Percentiles rank a stretch among this genome's conserved stretches.
These are phyloP conservation scores for Beauveria pseudobassiana DNA, from an alignment of 2,329 filamentous ascomycete species.

Conservation along the genomic window DNA sequence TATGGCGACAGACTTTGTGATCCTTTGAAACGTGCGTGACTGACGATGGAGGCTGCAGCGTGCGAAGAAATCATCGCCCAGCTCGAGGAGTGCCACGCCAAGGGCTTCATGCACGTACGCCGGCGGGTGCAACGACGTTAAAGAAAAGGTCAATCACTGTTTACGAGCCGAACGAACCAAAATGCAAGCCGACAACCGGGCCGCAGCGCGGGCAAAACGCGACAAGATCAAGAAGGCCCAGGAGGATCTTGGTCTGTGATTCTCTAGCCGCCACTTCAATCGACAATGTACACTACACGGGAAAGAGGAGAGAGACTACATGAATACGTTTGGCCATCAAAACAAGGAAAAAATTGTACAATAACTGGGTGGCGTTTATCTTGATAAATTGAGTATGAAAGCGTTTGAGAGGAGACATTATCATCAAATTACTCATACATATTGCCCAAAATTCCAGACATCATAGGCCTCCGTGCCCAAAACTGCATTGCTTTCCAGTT, in stretches of 20 bases:
- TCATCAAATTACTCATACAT: slow-evolving; percentile 5
- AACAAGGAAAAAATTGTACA: not conserved
- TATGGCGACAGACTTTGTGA: slow-evolving; percentile 30
- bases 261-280: not conserved
- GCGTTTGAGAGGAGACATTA: slow-evolving; percentile 1
- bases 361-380: slow-evolving; percentile 6
- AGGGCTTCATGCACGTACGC: slow-evolving; percentile 81
- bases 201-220: slow-evolving; percentile 57
- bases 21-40: not conserved
- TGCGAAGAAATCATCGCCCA: slow-evolving; percentile 92
- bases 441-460: not conserved
- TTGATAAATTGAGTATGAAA: not conserved
- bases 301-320: not conserved
- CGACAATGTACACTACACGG: not conserved
- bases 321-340: not conserved
- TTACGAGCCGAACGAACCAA: slow-evolving; percentile 73
- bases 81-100: slow-evolving; percentile 91
- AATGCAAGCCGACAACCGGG: slow-evolving; percentile 69
- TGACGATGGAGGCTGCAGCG: slow-evolving; percentile 45
- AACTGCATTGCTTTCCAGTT: not conserved
- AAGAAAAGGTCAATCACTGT: slow-evolving; percentile 77
- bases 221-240: slow-evolving; percentile 66
- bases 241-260: slow-evolving; percentile 40
- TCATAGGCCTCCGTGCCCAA: not conserved
- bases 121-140: slow-evolving; percentile 84